Percentiles rank a stretch among this genome's conserved stretches.
These are phyloP conservation scores for Rickenella mellea DNA, from an alignment of 768 basidiomycete species.

Conservation along the genomic window DNA sequence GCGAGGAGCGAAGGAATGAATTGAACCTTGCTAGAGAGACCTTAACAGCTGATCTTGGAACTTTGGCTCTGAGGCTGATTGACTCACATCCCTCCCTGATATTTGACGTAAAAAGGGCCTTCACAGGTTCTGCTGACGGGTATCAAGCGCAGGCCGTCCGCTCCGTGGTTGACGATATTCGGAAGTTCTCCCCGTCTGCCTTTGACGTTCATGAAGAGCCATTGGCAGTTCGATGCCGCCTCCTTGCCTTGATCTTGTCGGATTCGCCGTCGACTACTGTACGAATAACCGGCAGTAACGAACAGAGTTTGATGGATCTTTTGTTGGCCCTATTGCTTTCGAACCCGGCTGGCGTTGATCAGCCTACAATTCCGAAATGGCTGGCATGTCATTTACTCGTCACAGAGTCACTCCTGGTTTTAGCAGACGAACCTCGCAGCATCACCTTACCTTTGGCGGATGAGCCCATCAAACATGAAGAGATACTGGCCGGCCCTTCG, in stretches of 20 bases:
- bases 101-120: slow-evolving; percentile 80
- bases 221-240: slow-evolving; percentile 72
- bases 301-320: slow-evolving; percentile 53
- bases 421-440: slow-evolving; percentile 61
- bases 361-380: slow-evolving; percentile 69
- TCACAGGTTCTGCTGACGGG: slow-evolving; percentile 52
- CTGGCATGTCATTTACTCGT: slow-evolving; percentile 78
- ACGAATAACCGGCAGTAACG: slow-evolving; percentile 31
- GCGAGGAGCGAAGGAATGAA: slow-evolving; percentile 57
- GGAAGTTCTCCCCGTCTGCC: slow-evolving; percentile 51
- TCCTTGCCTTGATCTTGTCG: slow-evolving; percentile 75
- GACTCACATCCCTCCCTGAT: slow-evolving; percentile 83
- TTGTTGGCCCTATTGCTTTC: slow-evolving; percentile 61
- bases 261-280: slow-evolving; percentile 59
- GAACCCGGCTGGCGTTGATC: slow-evolving; percentile 39
- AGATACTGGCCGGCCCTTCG: slow-evolving; percentile 48
- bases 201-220: slow-evolving; percentile 68
- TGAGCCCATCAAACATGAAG: slow-evolving; percentile 45
- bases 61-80: slow-evolving; percentile 66
- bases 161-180: slow-evolving; percentile 71
- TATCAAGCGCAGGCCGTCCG: slow-evolving; percentile 60
- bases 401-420: slow-evolving; percentile 71
- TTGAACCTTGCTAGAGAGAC: slow-evolving; percentile 59
- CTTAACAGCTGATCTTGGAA: slow-evolving; percentile 53
- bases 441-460: slow-evolving; percentile 63